Percentiles rank a stretch among this genome's conserved stretches.
phyloP scores from a whole-genome alignment of 495 filamentous ascomycete genomes.

The Cetradonia linearis region DNA sequence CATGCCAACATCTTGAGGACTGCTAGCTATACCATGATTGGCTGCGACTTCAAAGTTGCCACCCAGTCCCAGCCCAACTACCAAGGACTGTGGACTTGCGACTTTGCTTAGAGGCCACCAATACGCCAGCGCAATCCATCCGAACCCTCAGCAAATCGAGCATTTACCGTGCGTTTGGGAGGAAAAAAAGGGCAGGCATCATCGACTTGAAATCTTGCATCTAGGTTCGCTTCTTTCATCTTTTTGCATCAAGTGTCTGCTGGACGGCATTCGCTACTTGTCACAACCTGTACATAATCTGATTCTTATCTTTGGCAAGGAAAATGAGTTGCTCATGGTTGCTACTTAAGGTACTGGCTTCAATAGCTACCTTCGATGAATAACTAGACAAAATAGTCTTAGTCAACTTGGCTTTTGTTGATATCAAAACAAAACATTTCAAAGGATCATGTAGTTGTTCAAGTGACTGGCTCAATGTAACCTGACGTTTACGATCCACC shows the following conservation, averaged over 20 bases:
- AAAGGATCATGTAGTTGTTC: too few relatives aligned
- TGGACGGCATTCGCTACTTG: slow-evolving; percentile 15
- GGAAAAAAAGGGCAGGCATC: background rate
- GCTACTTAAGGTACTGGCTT: background rate
- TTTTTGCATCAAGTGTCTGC: slow-evolving; percentile 16
- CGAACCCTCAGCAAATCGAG: background rate
- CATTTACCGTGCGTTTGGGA: slow-evolving; percentile 7
- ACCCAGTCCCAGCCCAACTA: background rate
- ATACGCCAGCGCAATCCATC: background rate
- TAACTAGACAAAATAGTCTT: background rate
- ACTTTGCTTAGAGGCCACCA: slow-evolving; percentile 9
- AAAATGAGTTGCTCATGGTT: slow-evolving; percentile 4
- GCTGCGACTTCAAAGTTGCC: slow-evolving; percentile 11
- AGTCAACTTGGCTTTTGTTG: slow-evolving; percentile 9
- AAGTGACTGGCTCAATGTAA: background rate
- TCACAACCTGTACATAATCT: slow-evolving; percentile 14
- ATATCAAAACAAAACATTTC: background rate
- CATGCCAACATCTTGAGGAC: slow-evolving; percentile 19
- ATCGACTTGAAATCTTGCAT: too few relatives aligned
- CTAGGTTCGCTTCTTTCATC: slow-evolving; percentile 5
- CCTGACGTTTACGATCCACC: background rate
- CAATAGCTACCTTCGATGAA: background rate
- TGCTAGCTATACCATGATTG: slow-evolving; percentile 9
- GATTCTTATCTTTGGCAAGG: slow-evolving; percentile 8
- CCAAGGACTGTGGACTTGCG: slow-evolving; percentile 17